Evolutionary conservation across 1,284 basidiomycete species (phyloP), one percentile per base, ranked within the genome.

Genomic region (Ceratobasidium sp.): DNA sequence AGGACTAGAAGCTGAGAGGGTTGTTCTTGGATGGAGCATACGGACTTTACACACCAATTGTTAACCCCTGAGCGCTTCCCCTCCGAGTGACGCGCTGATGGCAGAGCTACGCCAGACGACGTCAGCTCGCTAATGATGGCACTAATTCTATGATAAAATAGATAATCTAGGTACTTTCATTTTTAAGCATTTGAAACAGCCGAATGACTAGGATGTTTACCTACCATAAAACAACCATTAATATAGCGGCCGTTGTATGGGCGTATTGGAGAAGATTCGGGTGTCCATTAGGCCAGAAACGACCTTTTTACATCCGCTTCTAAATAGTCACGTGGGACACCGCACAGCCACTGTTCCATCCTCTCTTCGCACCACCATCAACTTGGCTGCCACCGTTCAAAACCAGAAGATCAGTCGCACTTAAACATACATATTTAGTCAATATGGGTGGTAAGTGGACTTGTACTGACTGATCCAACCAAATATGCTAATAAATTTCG

Each of bases 361-460:
- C 40, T 66, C 61, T 53, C 72, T 66, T 28, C 39, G n/a, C 60
- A 20, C 61, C 33, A 66, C 72, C 60, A 76, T 61, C 72, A 76
- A 46, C 33, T 12, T 20, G 4, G 23, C 28, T 55, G 23, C 44
- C 10, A 33, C 2, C 46, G 23, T 39, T 46, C 53, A 15, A 26
- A 60, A 60, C 28, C 61, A 40, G 7, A 46, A 66, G 18, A 13
- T 28, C 26, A 20, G 4, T 4, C 42, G 2, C 9, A 20, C 23
- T 26, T 23, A 49, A 7, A 10, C 13, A 42, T n/a, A 26, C 23
- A 81, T 83, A 83, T 81, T 77, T 81, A 84, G 81, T 82, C 89
- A 97, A 94, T 83, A 98, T 98, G 96, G 96, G 96, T 91, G 95
- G 95, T 80, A 81, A 85, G 86, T 83, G 82, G 84, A 53, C 84